Evolutionary conservation across 495 filamentous ascomycete species (phyloP).

Genomic region (Podospora didyma): DNA sequence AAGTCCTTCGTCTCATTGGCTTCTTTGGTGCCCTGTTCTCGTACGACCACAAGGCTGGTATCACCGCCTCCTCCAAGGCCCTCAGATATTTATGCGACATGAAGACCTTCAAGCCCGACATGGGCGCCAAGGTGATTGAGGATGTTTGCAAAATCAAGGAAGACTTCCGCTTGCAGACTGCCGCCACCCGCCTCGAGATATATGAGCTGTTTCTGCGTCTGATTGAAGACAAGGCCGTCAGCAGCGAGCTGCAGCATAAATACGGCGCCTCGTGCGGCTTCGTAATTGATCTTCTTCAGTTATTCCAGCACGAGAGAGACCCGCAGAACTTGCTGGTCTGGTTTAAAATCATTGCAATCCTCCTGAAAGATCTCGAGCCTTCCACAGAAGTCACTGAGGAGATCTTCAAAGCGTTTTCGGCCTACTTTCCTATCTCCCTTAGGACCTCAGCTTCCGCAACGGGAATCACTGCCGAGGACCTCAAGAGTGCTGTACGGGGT

Average conservation of each 20-base stretch:
- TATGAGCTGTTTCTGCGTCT: slow-evolving; percentile 44
- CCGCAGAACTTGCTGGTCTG: slow-evolving; percentile 45
- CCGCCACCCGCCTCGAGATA: slow-evolving; percentile 41
- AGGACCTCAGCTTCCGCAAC: slow-evolving; percentile 37
- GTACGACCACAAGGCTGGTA: slow-evolving; percentile 46
- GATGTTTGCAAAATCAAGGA: slow-evolving; percentile 41
- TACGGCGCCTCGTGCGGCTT: slow-evolving; percentile 36
- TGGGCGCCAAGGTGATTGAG: slow-evolving; percentile 37
- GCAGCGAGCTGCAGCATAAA: slow-evolving; percentile 36
- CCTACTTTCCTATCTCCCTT: slow-evolving; percentile 52
- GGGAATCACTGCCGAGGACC: slow-evolving; percentile 44
- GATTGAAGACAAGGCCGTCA: slow-evolving; percentile 30
- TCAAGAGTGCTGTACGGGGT: slow-evolving; percentile 40
- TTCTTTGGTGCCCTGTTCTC: slow-evolving; percentile 50
- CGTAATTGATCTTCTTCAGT: slow-evolving; percentile 34
- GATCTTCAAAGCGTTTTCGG: slow-evolving; percentile 44
- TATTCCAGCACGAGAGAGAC: slow-evolving; percentile 46
- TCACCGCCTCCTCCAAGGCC: slow-evolving; percentile 44
- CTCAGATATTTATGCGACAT: slow-evolving; percentile 39
- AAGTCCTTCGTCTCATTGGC: slow-evolving; percentile 36
- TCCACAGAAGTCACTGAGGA: slow-evolving; percentile 38
- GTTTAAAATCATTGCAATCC: slow-evolving; percentile 38
- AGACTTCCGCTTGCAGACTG: slow-evolving; percentile 43
- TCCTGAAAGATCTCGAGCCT: slow-evolving; percentile 37
- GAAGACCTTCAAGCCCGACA: slow-evolving; percentile 41